phyloP scores from a whole-genome alignment of 2,329 filamentous ascomycete genomes.

The Beauveria bassiana region DNA sequence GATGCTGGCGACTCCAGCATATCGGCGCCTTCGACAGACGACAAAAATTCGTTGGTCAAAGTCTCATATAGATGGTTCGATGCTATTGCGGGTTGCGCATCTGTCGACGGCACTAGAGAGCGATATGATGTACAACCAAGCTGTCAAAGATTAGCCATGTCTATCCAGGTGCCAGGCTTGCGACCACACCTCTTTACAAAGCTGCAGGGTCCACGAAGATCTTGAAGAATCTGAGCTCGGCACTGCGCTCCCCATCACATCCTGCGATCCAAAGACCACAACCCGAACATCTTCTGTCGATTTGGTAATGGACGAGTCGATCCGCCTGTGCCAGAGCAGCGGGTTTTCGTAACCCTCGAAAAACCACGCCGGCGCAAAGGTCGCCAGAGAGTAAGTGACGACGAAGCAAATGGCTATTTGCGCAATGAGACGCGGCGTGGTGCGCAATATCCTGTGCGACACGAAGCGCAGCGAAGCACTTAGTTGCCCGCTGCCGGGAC shows the following conservation, averaged over 20 bases:
- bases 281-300: constrained; percentile 5
- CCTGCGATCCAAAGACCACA: constrained; percentile 9
- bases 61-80: constrained; percentile 47
- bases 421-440: neutral
- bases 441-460: neutral
- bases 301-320: neutral
- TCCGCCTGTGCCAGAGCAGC: neutral
- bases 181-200: constrained; percentile 2
- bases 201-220: constrained; percentile 1
- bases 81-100: constrained; percentile 41
- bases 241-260: constrained; percentile 6
- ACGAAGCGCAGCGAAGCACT: neutral
- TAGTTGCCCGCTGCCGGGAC: neutral
- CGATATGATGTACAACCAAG: constrained; percentile 37
- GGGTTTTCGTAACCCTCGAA: neutral
- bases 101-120: constrained; percentile 35
- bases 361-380: neutral
- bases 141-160: constrained; percentile 21
- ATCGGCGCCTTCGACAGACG: constrained; percentile 24
- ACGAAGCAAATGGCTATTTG: neutral
- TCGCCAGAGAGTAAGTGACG: neutral
- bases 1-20: constrained; percentile 26
- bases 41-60: constrained; percentile 28
- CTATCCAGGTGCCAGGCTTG: neutral
- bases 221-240: neutral